phyloP scores from a whole-genome alignment of 331 rosid genomes.

The Stylosanthes scabra region DNA sequence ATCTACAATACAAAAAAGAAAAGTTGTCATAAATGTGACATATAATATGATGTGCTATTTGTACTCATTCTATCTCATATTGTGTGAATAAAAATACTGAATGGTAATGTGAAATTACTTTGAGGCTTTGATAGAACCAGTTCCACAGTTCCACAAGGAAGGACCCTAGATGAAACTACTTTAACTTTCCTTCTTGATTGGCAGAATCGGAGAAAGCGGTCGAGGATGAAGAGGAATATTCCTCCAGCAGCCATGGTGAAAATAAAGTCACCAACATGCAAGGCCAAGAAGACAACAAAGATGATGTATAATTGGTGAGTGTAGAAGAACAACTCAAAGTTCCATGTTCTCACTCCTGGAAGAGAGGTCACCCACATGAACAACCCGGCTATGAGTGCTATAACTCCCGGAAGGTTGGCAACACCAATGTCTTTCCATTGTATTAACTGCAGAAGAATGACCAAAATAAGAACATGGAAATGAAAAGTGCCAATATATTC shows the following conservation, averaged over 20 bases:
- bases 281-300: constrained; percentile 74
- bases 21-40: constrained; percentile 29
- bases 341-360: constrained; percentile 70
- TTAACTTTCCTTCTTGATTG: constrained; percentile 80
- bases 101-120: constrained; percentile 50
- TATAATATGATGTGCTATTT: too few relatives aligned
- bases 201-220: constrained; percentile 87
- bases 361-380: constrained; percentile 96
- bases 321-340: constrained; percentile 94
- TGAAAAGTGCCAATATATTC: constrained; percentile 23
- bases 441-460: constrained; percentile 56
- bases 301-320: constrained; percentile 87
- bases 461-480: constrained; percentile 16
- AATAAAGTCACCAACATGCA: constrained; percentile 93
- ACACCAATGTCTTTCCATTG: constrained; percentile 78
- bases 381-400: constrained; percentile 84
- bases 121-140: constrained; percentile 81
- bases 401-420: constrained; percentile 81
- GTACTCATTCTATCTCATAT: too few relatives aligned
- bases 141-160: constrained; percentile 90
- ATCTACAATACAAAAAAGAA: constrained; percentile 49
- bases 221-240: constrained; percentile 79
- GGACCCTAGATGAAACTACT: constrained; percentile 74
- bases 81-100: constrained; percentile 13
- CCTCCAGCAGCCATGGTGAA: constrained; percentile 84